These are phyloP conservation scores for Pelagomonas calceolata DNA, from an alignment of 108 stramenopile genomes.

Conservation along the genomic window DNA sequence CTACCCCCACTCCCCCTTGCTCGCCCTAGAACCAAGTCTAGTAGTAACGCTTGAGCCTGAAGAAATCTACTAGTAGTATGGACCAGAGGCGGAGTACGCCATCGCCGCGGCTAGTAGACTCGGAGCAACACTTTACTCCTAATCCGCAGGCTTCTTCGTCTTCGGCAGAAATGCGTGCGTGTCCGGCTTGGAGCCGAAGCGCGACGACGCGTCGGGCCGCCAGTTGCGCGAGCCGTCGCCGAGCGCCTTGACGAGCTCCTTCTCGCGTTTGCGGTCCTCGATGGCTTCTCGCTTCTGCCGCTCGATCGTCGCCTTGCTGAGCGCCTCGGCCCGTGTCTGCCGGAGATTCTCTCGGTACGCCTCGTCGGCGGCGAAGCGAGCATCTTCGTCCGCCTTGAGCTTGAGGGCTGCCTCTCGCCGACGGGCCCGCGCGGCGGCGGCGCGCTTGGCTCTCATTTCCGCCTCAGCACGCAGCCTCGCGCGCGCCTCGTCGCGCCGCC, in stretches of 20 bases:
- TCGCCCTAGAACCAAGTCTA: too few relatives aligned
- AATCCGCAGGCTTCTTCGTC: too few relatives aligned
- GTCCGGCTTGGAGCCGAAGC: too few relatives aligned
- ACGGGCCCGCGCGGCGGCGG: background rate
- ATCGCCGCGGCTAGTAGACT: too few relatives aligned
- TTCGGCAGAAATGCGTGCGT: too few relatives aligned
- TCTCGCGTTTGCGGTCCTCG: background rate
- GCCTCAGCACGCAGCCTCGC: background rate
- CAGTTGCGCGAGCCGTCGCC: background rate
- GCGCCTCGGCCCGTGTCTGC: background rate
- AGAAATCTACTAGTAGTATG: too few relatives aligned
- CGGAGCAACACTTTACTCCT: too few relatives aligned
- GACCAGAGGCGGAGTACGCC: too few relatives aligned
- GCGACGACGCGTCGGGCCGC: background rate
- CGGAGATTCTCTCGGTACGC: background rate
- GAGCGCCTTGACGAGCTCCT: background rate
- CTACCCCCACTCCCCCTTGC: too few relatives aligned
- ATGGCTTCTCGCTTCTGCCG: background rate
- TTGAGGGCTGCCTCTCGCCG: constrained; percentile 63
- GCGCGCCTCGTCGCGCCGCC: background rate
- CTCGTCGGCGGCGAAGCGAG: background rate
- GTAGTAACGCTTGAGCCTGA: too few relatives aligned
- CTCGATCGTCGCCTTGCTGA: background rate
- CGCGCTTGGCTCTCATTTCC: background rate
- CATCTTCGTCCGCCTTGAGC: background rate